Base-by-base conservation (phyloP, 148 eudicot genomes). In the Agrostemma githago region DNA sequence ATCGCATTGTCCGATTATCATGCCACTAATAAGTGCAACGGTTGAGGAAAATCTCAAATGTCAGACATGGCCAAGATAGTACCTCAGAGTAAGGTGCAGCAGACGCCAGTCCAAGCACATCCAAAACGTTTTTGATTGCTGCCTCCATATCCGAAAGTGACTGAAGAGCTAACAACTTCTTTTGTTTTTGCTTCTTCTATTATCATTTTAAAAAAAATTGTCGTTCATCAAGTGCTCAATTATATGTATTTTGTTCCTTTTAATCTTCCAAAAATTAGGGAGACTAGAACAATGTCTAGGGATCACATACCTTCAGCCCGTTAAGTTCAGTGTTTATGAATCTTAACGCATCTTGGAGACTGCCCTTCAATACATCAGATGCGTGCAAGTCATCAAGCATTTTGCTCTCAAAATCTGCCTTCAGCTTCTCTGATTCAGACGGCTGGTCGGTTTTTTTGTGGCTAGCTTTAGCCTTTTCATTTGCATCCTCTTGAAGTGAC, bases 311-410 rank as follows among this genome's bases (percentile, higher is more conserved):
- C 54, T 48, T 89, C 6, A 91, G 89, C 67, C 20, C 71, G 80
- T 67, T 85, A 74, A 86, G 4, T 41, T 79, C 83, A 39, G 56
- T 84, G 77, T 90, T 95, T 60, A 90, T 86, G 53, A 74, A 73
- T 73, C 66, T 86, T 59, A 88, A 82, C 8, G 93, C 85, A 43
- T 95, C 89, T 78, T 72, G 83, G 56, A 95, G 96, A 67, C 88
- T 71, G 38, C 81, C 80, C 68, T 83, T 92, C 79, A 95, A 75
- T 57, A 95, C 62, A 26, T 84, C 79, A 0, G 92, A 85, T 2
- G 93, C 86, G 79, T 92, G 96, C 84, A 95, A 75, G 78, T 95
- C 93, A 86, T 95, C 97, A 5, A 83, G 71, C 84, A 95, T 73
- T 78, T 79, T 86, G 67, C 78, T 74, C 76, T 87, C 78, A 11